Evolutionary conservation across 2,329 filamentous ascomycete genomes (phyloP).

Genomic region (Davidsoniella neocaledoniae): DNA sequence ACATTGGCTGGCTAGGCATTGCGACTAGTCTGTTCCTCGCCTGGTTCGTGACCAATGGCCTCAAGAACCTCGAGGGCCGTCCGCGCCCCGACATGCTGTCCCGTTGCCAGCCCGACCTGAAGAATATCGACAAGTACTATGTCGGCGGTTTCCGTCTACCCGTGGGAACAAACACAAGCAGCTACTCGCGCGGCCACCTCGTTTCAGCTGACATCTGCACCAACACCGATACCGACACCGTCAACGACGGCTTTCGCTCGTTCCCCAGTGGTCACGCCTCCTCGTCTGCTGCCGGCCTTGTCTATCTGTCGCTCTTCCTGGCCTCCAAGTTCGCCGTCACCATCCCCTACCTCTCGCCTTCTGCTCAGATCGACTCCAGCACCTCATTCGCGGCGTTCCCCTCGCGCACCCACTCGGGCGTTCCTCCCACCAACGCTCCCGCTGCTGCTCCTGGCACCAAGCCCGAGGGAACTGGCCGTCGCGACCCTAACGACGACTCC

Average conservation of each 20-base stretch:
- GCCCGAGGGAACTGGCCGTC: slow-evolving; percentile 7
- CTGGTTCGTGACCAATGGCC: slow-evolving; percentile 68
- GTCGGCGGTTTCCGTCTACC: slow-evolving; percentile 45
- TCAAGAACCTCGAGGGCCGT: slow-evolving; percentile 62
- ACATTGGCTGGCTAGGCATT: slow-evolving; percentile 70
- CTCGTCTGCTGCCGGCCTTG: slow-evolving; percentile 59
- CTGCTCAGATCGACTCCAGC: slow-evolving; percentile 22
- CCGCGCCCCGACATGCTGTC: slow-evolving; percentile 68
- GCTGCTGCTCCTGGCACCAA: slow-evolving; percentile 24
- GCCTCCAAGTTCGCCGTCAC: slow-evolving; percentile 66
- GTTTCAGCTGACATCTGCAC: slow-evolving; percentile 65
- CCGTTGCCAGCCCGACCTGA: slow-evolving; percentile 61
- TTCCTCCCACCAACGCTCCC: not conserved
- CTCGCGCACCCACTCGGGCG: slow-evolving; percentile 37
- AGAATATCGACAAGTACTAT: slow-evolving; percentile 38
- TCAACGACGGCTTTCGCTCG: slow-evolving; percentile 70
- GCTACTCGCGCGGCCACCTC: slow-evolving; percentile 23
- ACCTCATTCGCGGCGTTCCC: slow-evolving; percentile 50
- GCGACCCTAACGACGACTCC: slow-evolving; percentile 29
- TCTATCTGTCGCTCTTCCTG: slow-evolving; percentile 76
- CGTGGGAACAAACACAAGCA: slow-evolving; percentile 30
- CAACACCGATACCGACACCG: slow-evolving; percentile 39
- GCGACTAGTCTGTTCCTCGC: slow-evolving; percentile 53
- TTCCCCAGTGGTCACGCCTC: slow-evolving; percentile 45
- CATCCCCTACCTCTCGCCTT: slow-evolving; percentile 47